These are phyloP conservation scores for Aspergillus sp. DNA, from an alignment of 2,329 filamentous ascomycete genomes.

Conservation along the genomic window DNA sequence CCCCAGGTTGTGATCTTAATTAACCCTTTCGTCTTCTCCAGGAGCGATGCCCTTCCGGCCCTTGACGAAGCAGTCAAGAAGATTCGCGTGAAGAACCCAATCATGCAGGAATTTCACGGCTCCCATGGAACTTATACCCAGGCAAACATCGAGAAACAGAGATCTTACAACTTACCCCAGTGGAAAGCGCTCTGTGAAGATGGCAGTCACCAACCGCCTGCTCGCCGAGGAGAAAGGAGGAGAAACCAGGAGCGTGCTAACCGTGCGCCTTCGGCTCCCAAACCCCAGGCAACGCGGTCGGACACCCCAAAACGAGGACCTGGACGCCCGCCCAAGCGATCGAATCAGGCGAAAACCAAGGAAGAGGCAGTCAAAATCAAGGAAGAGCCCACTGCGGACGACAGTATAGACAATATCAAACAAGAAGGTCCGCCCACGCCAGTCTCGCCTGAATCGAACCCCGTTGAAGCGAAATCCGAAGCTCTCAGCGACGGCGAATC, in stretches of 20 bases:
- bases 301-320: constrained; percentile 48
- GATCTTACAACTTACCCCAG: constrained; percentile 94
- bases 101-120: constrained; percentile 97
- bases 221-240: constrained; percentile 68
- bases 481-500: constrained; percentile 46
- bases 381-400: constrained; percentile 37
- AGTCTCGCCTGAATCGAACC: constrained; percentile 55
- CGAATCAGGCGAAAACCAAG: constrained; percentile 39
- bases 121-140: constrained; percentile 94
- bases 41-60: constrained; percentile 68
- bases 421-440: constrained; percentile 54
- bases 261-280: constrained; percentile 36
- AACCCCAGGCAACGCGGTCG: constrained; percentile 36
- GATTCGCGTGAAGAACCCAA: constrained; percentile 92
- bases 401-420: constrained; percentile 39
- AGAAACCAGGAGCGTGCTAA: constrained; percentile 50
- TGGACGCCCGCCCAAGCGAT: constrained; percentile 39
- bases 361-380: constrained; percentile 41
- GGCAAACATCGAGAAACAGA: constrained; percentile 92
- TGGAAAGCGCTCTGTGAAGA: constrained; percentile 94
- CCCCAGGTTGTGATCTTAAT: neutral
- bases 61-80: constrained; percentile 86
- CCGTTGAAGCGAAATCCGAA: constrained; percentile 57
- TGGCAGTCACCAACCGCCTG: constrained; percentile 92
- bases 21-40: constrained; percentile 27